phyloP scores from a whole-genome alignment of 2,329 filamentous ascomycete species.

The Sclerotinia borealis region DNA sequence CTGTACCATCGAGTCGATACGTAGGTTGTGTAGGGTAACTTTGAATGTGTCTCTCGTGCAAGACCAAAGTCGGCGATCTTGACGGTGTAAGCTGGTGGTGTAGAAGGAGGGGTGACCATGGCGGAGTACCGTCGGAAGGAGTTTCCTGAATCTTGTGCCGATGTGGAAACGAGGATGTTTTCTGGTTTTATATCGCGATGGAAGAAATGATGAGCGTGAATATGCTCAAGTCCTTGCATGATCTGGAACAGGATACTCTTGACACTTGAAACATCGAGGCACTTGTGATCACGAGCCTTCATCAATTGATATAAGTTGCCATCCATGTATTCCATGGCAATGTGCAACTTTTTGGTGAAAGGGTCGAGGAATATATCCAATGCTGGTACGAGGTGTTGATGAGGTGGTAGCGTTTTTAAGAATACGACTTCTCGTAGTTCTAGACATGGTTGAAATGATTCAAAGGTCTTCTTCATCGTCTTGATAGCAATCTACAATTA shows the following conservation, averaged over 20 bases:
- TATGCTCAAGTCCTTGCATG: slow-evolving; percentile 90
- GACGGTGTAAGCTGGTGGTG: slow-evolving; percentile 87
- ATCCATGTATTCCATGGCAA: slow-evolving; percentile 99
- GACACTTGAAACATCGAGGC: slow-evolving; percentile 80
- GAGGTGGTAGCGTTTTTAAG: slow-evolving; percentile 77
- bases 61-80: slow-evolving; percentile 98
- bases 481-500: slow-evolving; percentile 83
- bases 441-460: slow-evolving; percentile 82
- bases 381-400: slow-evolving; percentile 91
- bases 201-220: slow-evolving; percentile 95
- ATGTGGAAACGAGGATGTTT: slow-evolving; percentile 95
- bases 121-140: slow-evolving; percentile 90
- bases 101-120: slow-evolving; percentile 89
- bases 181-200: slow-evolving; percentile 99
- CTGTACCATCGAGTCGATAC: slow-evolving; percentile 96
- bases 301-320: slow-evolving; percentile 98
- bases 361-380: slow-evolving; percentile 98
- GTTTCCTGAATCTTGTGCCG: slow-evolving; percentile 67
- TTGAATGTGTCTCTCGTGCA: slow-evolving; percentile 94
- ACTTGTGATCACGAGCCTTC: slow-evolving; percentile 97
- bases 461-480: slow-evolving; percentile 99
- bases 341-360: slow-evolving; percentile 92
- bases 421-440: slow-evolving; percentile 97
- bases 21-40: slow-evolving; percentile 94
- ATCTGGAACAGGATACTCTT: slow-evolving; percentile 99